Evolutionary conservation across 768 basidiomycete species (phyloP), one percentile per base, ranked within the genome.

Genomic region (Phylloporus rhodoxanthus): DNA sequence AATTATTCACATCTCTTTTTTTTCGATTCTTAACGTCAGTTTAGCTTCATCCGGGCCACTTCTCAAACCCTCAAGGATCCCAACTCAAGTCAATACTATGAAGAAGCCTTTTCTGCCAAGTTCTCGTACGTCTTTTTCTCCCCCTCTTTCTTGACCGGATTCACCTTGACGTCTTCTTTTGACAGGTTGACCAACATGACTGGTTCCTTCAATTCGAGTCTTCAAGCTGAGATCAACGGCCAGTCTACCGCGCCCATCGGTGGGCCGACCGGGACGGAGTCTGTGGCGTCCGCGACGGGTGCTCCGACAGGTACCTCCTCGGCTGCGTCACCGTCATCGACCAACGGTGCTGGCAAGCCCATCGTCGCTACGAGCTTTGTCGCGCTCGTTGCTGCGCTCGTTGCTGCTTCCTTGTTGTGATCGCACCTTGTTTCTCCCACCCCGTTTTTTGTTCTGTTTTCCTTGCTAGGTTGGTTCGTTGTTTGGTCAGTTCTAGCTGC

Each of bases 91-190:
- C 70, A 77, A 47, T 85, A 72, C 70, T 77, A 76, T 4, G 78
- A 75, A 39, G 70, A 84, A 54, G 81, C 87, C 0, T 94, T 91
- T 74, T 89, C 88, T 7, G 77, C 90, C 55, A 79, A 78, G 58
- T 92, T 90, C 73, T 71, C 71, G 89, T 91, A 61, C 55, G 83
- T 21, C 40, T 17, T 15, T 39, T 47, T 33, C 10, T 46, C 30
- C 10, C 29, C 43, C 10, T 38, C 2, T 19, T 41, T 1, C 10
- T 13, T 20, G 21, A 23, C 5, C 5, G 36, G 20, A 21, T 23
- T 14, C 21, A 23, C 14, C 4, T 21, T 13, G 38, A 21, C 23
- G 0, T 21, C n/a, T 14, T n/a, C 8, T 25, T 25, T 15, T 8
- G 33, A 40, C 54, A 89, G 86, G 8, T 55, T 92, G 62, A 57